These are phyloP conservation scores for Stachybotrys elegans DNA, from an alignment of 2,329 filamentous ascomycete species.

Conservation along the genomic window DNA sequence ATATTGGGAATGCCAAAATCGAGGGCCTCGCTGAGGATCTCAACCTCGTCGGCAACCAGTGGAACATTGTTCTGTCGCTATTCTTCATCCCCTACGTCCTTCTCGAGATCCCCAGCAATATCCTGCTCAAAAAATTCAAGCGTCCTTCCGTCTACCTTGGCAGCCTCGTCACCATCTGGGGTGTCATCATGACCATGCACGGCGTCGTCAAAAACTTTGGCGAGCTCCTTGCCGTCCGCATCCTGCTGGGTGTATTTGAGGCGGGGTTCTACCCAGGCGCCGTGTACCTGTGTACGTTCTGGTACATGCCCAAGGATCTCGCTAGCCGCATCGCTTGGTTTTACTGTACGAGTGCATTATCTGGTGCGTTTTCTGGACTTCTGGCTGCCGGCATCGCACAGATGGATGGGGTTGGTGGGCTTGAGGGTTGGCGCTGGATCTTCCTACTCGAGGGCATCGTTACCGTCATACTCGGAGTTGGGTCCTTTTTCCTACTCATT, in stretches of 20 bases:
- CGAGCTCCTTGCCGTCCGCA: constrained; percentile 17
- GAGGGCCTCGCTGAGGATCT: constrained; percentile 25
- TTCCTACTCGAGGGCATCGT: constrained; percentile 53
- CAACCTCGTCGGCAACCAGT: constrained; percentile 50
- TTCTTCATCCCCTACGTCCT: constrained; percentile 60
- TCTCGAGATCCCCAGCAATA: constrained; percentile 58
- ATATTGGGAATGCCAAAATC: constrained; percentile 48
- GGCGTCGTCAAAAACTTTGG: constrained; percentile 21
- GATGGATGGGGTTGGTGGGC: constrained; percentile 33
- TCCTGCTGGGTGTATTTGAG: constrained; percentile 28
- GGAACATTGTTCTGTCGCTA: constrained; percentile 45
- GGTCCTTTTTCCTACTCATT: constrained; percentile 40
- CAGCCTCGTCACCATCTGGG: constrained; percentile 52
- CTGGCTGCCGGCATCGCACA: constrained; percentile 13
- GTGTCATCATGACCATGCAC: constrained; percentile 19
- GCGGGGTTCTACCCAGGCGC: constrained; percentile 25
- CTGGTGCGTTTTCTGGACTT: constrained; percentile 45
- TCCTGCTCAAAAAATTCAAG: constrained; percentile 55
- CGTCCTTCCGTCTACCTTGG: constrained; percentile 61
- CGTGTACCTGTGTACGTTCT: constrained; percentile 20
- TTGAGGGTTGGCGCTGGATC: constrained; percentile 53
- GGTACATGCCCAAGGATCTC: constrained; percentile 24
- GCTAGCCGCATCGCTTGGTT: constrained; percentile 19
- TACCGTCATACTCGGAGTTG: constrained; percentile 34
- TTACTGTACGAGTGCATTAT: constrained; percentile 16